Conservation (phyloP, 257 asterid genomes). For the Solanum clarkiae region DNA sequence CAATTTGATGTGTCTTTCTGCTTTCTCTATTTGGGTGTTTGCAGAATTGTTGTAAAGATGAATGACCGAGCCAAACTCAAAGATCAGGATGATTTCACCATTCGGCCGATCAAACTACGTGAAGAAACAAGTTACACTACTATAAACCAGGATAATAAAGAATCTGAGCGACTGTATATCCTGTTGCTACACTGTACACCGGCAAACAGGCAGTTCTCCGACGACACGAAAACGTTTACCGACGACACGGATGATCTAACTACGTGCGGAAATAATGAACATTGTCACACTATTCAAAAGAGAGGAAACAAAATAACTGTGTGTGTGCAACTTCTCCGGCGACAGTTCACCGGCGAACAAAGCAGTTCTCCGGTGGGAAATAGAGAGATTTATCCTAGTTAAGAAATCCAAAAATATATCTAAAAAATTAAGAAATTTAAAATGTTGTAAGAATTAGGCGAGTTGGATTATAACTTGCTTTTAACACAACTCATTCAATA, state of each 20-base stretch:
- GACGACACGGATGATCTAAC: background rate
- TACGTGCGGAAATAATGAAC: background rate
- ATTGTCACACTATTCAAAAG: background rate
- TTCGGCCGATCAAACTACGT: slow-evolving; percentile 8
- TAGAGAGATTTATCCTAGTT: too few species aligned
- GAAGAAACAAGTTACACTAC: background rate
- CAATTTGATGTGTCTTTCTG: too few species aligned
- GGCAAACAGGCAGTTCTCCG: slow-evolving; percentile 21
- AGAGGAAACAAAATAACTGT: background rate
- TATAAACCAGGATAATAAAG: background rate
- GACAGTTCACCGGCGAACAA: background rate
- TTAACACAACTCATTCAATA: too few species aligned
- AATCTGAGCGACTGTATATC: background rate
- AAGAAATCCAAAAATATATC: too few species aligned
- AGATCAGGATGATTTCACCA: slow-evolving; percentile 37
- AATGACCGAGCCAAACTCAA: slow-evolving; percentile 32
- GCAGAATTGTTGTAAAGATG: too few species aligned
- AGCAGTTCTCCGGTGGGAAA: background rate
- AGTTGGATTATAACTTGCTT: too few species aligned
- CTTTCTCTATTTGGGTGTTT: too few species aligned
- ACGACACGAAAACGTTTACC: slow-evolving; percentile 7
- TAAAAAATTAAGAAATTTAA: too few species aligned
- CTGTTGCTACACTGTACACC: slow-evolving; percentile 12
- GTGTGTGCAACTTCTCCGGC: background rate
- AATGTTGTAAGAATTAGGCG: too few species aligned